Evolutionary conservation across 495 filamentous ascomycete species (phyloP), one percentile per base, ranked within the genome.

Genomic region (Hapsidospora chrysogenum): DNA sequence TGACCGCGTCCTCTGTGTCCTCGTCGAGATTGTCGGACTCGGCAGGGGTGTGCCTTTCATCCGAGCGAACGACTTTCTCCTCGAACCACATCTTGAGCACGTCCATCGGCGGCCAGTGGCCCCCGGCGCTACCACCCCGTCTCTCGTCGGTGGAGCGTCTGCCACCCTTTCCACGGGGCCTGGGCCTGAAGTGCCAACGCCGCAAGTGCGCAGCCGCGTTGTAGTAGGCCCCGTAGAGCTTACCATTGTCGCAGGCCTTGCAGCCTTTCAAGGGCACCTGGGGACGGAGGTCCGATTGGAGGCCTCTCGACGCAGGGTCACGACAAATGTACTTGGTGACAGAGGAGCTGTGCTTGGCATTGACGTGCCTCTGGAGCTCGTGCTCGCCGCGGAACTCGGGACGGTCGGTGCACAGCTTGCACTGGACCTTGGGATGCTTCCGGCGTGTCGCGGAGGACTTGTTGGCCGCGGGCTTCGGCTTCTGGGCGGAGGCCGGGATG

Each of bases 171-270:
- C 60, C 54, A 16, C 51, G 54, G 4, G 54, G 50, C 47, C 59
- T 61, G 40, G 57, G 44, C 30, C 55, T 61, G 63, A 95, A 97
- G 50, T 97, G 89, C 11, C 81, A 81, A 14, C 89, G 74, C 14
- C 86, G 72, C 10, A 97, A 66, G 51, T 95, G 89, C 0, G 86
- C 87, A 2, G 86, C 84, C 1, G 87, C 87, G 44, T 97, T 97
- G 50, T 97, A 95, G 54, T 97, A 92, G 16, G 80, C 82, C 3
- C 78, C 79, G 46, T 97, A 97, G 37, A 63, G 66, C 59, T 94
- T 95, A 32, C 65, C 57, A 17, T 68, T 69, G 8, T 66, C 67
- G 41, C 89, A 97, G 26, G 80, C 72, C 52, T 94, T 93, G 68
- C 89, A 97, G 41, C 78, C 80, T n/a, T 66, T 59, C 4, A 96